A percentile compares a stretch with the other conserved stretches of the same genome.
Evolutionary conservation across 345 rosid genomes (phyloP).

Genomic region (Aquilaria yunnanensis): DNA sequence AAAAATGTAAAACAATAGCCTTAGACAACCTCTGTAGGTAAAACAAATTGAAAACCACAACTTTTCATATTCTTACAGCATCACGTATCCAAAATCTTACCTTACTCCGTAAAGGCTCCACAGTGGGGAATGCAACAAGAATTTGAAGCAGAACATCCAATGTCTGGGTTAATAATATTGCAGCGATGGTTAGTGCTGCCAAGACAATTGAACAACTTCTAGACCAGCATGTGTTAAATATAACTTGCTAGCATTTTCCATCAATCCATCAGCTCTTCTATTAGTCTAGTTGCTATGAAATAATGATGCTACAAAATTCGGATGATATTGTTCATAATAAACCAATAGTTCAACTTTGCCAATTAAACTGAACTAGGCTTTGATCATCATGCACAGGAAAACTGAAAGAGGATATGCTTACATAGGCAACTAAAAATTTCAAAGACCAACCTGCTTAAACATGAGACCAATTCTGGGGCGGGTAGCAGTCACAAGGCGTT

Average conservation of each 20-base stretch:
- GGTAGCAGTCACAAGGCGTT: slow-evolving; percentile 79
- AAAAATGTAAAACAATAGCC: slow-evolving; percentile 15
- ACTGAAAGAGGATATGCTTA: too few relatives aligned
- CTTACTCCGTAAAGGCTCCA: slow-evolving; percentile 71
- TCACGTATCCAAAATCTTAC: slow-evolving; percentile 30
- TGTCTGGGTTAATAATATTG: slow-evolving; percentile 45
- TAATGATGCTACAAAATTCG: too few relatives aligned
- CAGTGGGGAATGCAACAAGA: slow-evolving; percentile 75
- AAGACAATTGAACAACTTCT: too few relatives aligned
- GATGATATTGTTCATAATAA: too few relatives aligned
- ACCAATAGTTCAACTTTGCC: too few relatives aligned
- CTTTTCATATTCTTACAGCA: neutral
- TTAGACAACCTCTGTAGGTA: slow-evolving; percentile 13
- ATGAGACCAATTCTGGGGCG: slow-evolving; percentile 86
- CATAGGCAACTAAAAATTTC: slow-evolving; percentile 4
- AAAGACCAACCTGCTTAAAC: slow-evolving; percentile 82
- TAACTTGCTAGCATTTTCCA: too few relatives aligned
- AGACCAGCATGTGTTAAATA: too few relatives aligned
- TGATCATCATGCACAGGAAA: too few relatives aligned
- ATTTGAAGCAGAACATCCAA: slow-evolving; percentile 82
- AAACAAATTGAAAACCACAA: slow-evolving; percentile 4
- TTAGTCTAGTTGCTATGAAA: too few relatives aligned
- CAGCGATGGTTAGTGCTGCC: too few relatives aligned
- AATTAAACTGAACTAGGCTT: too few relatives aligned
- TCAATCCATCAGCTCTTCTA: too few relatives aligned